phyloP scores from a whole-genome alignment of 2,329 filamentous ascomycete genomes.

The Ophiostoma pallidulum region DNA sequence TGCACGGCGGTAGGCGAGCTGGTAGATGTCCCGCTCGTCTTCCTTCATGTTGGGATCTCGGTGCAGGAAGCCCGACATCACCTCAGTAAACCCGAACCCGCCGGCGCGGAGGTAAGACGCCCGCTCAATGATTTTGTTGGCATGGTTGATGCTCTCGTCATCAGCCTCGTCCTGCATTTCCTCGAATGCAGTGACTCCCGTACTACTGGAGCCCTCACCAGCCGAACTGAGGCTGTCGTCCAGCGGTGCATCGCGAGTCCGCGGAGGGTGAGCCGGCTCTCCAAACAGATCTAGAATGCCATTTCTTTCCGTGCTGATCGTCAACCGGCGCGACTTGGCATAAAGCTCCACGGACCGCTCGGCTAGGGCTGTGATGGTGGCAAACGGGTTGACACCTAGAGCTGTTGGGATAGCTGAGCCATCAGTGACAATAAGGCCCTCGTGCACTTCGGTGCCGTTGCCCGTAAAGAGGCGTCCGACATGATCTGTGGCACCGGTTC shows the following conservation, averaged over 20 bases:
- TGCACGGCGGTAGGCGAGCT: conserved; percentile 42
- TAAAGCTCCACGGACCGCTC: conserved; percentile 51
- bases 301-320: conserved; percentile 37
- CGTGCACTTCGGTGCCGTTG: conserved; percentile 38
- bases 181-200: background rate
- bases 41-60: conserved; percentile 29
- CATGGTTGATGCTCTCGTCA: conserved; percentile 26
- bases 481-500: conserved; percentile 51
- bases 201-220: background rate
- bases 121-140: conserved; percentile 29
- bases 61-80: conserved; percentile 55
- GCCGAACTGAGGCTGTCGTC: conserved; percentile 10
- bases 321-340: conserved; percentile 30
- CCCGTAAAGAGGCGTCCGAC: conserved; percentile 51
- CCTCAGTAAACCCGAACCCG: conserved; percentile 53
- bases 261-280: conserved; percentile 31
- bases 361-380: conserved; percentile 59
- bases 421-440: conserved; percentile 53
- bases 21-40: conserved; percentile 42
- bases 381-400: conserved; percentile 57
- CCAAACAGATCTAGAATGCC: conserved; percentile 46
- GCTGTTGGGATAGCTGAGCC: conserved; percentile 52
- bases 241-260: conserved; percentile 9
- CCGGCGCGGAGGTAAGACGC: conserved; percentile 35
- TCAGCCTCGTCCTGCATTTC: conserved; percentile 26